Percentiles rank a stretch among this genome's conserved stretches.
These are phyloP conservation scores for Angomonas ambiguus DNA, from an alignment of 208 protist genomes.

Conservation along the genomic window DNA sequence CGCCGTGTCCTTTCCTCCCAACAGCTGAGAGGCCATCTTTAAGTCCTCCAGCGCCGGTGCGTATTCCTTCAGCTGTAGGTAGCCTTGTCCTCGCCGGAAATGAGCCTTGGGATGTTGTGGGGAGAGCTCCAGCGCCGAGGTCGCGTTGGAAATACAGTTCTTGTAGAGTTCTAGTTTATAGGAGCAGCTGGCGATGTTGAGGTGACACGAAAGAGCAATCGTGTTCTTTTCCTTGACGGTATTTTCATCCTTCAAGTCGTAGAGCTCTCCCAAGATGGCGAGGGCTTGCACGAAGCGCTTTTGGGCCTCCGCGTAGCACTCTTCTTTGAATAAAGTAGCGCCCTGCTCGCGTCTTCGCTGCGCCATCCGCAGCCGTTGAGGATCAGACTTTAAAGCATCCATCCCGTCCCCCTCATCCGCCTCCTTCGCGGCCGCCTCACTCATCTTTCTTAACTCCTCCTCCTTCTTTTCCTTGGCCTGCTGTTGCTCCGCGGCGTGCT, in stretches of 20 bases:
- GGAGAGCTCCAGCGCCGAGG: slow-evolving; percentile 38
- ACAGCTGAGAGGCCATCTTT: slow-evolving; percentile 27
- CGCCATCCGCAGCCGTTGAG: slow-evolving; percentile 62
- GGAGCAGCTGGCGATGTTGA: slow-evolving; percentile 77
- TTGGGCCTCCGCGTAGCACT: slow-evolving; percentile 63
- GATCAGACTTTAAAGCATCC: slow-evolving; percentile 63
- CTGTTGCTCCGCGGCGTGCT: slow-evolving; percentile 26
- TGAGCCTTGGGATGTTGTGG: slow-evolving; percentile 57
- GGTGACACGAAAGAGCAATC: slow-evolving; percentile 72
- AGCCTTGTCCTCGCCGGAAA: slow-evolving; percentile 66
- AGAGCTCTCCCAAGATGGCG: slow-evolving; percentile 53
- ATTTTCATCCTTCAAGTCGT: slow-evolving; percentile 55
- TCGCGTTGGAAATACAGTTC: slow-evolving; percentile 71
- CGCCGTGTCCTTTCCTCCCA: slow-evolving; percentile 36
- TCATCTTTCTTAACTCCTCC: slow-evolving; percentile 40
- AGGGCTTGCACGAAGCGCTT: slow-evolving; percentile 73
- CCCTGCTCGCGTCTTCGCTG: slow-evolving; percentile 71
- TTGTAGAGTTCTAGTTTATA: slow-evolving; percentile 58
- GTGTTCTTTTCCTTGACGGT: slow-evolving; percentile 37
- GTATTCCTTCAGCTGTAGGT: slow-evolving; percentile 2
- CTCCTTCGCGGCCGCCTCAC: slow-evolving; percentile 40
- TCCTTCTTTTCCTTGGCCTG: slow-evolving; percentile 37
- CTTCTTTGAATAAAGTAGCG: slow-evolving; percentile 59
- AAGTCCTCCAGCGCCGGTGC: slow-evolving; percentile 43
- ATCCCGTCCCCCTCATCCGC: slow-evolving; percentile 19